Conservation (phyloP, 805 yeast species). For the Blastobotrys chiropterorum region DNA sequence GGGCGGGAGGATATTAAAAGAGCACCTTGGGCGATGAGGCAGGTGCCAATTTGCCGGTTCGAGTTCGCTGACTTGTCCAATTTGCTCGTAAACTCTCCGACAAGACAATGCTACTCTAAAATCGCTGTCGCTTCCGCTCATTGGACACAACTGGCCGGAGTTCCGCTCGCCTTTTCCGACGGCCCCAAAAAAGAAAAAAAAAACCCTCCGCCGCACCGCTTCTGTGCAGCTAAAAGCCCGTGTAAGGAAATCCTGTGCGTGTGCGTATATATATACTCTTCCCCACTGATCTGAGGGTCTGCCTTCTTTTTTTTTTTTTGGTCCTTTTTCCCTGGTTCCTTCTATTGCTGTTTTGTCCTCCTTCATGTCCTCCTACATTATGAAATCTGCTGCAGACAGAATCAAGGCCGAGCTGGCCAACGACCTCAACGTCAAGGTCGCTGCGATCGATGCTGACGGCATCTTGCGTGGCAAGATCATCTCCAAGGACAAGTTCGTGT, state of each 20-base stretch:
- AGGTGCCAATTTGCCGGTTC: no score
- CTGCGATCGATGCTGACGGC: conserved; percentile 33
- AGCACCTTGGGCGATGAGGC: no score
- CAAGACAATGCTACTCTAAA: no score
- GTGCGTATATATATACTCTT: neutral
- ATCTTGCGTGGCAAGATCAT: conserved; percentile 32
- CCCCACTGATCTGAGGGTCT: neutral
- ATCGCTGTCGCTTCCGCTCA: no score
- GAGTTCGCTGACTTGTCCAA: no score
- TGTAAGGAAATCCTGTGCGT: neutral
- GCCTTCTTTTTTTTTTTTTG: neutral
- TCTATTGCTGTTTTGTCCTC: no score
- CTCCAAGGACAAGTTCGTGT: conserved; percentile 25
- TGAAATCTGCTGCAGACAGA: neutral
- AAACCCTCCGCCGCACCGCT: neutral
- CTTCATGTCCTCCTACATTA: no score
- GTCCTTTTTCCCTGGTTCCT: no score
- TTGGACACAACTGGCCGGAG: no score
- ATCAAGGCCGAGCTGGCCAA: conserved; percentile 2
- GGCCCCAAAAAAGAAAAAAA: neutral
- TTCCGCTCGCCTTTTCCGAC: neutral
- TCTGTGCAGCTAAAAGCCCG: neutral
- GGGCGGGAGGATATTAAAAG: neutral
- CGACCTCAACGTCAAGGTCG: conserved; percentile 25
- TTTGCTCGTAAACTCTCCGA: no score